Evolutionary conservation across 352 stramenopile species (phyloP).

Genomic region (Pythium phragmiticola): DNA sequence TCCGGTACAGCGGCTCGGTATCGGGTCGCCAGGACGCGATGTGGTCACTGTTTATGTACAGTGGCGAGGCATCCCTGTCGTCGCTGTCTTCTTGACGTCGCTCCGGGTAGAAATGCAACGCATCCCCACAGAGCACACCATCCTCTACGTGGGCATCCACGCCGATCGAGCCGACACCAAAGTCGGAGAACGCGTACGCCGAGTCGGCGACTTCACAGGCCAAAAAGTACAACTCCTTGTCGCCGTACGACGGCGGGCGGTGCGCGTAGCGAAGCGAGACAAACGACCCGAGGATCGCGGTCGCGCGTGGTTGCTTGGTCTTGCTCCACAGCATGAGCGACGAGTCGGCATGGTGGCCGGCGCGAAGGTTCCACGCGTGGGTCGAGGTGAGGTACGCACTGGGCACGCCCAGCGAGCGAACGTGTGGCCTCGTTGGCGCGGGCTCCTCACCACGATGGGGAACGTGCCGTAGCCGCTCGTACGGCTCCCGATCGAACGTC

Average conservation of each 20-base stretch:
- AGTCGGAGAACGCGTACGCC: slow-evolving; percentile 67
- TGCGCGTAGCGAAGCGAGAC: slow-evolving; percentile 29
- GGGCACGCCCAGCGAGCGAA: slow-evolving; percentile 29
- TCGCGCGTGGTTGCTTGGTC: slow-evolving; percentile 57
- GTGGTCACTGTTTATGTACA: slow-evolving; percentile 76
- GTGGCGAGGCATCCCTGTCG: slow-evolving; percentile 25
- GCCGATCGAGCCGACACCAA: slow-evolving; percentile 53
- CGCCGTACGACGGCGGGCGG: slow-evolving; percentile 53
- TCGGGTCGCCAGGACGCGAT: slow-evolving; percentile 32
- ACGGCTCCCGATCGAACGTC: slow-evolving; percentile 47
- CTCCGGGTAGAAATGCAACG: slow-evolving; percentile 58
- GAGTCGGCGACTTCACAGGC: slow-evolving; percentile 68
- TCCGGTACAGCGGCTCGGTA: slow-evolving; percentile 48
- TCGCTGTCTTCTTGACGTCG: slow-evolving; percentile 2
- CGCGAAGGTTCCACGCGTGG: slow-evolving; percentile 62
- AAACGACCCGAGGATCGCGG: slow-evolving; percentile 61
- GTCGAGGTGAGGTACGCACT: slow-evolving; percentile 55
- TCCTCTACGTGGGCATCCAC: slow-evolving; percentile 38
- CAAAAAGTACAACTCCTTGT: slow-evolving; percentile 83
- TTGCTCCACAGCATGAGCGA: slow-evolving; percentile 78
- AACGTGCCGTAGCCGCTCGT: slow-evolving; percentile 35
- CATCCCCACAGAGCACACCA: slow-evolving; percentile 50
- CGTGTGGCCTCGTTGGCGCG: not conserved
- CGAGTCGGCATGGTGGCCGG: slow-evolving; percentile 75
- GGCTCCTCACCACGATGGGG: slow-evolving; percentile 11